A percentile compares a stretch with the other conserved stretches of the same genome.
phyloP scores from a whole-genome alignment of 305 asterid species.

The Fraxinus dipetala region DNA sequence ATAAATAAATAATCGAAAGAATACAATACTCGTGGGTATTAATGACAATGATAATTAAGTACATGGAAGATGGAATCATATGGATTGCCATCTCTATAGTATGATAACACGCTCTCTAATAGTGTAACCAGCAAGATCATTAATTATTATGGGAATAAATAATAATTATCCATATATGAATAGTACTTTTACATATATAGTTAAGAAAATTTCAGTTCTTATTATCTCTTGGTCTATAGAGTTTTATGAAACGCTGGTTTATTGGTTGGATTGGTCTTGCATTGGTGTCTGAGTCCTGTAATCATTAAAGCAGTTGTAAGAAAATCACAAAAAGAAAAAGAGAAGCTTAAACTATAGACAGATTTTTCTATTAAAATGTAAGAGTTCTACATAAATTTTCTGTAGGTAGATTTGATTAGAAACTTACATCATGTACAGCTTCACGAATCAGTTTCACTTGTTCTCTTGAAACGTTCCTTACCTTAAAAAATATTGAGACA shows the following conservation, averaged over 20 bases:
- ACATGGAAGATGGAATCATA: neutral
- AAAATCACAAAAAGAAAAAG: neutral
- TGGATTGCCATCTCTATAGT: neutral
- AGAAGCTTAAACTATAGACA: neutral
- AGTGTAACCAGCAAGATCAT: neutral
- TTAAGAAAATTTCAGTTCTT: neutral
- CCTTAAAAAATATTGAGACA: constrained; percentile 1
- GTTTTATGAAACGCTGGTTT: constrained; percentile 35
- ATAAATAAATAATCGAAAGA: neutral
- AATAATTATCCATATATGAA: too few relatives aligned
- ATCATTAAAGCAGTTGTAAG: neutral
- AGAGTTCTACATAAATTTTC: neutral
- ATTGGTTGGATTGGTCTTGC: constrained; percentile 55
- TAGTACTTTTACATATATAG: too few relatives aligned
- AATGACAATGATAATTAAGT: neutral
- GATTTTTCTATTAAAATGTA: neutral
- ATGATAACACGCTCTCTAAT: neutral
- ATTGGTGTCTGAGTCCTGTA: constrained; percentile 41
- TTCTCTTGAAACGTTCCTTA: constrained; percentile 16
- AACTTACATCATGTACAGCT: constrained; percentile 75
- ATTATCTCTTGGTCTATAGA: constrained; percentile 39
- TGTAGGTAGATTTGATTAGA: neutral
- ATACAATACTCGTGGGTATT: neutral
- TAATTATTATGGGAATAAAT: neutral
- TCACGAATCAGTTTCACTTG: constrained; percentile 26